Evolutionary conservation across 1,284 basidiomycete genomes (phyloP).

Genomic region (Heimioporus retisporus): DNA sequence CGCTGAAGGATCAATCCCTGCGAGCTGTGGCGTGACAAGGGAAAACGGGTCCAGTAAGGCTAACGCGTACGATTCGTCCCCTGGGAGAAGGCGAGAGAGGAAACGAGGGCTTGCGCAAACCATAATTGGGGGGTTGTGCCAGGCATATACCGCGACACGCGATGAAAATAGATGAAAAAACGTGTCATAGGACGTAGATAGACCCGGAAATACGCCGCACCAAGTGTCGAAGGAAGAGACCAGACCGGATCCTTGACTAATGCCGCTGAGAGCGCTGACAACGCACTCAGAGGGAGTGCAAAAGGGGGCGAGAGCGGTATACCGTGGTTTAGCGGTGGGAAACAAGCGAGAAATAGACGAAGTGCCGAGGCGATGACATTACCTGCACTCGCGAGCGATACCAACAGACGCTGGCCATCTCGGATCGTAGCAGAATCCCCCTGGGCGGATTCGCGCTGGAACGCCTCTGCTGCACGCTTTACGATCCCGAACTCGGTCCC

Average conservation of each 20-base stretch:
- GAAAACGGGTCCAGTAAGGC: slow-evolving; percentile 29
- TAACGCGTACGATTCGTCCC: slow-evolving; percentile 64
- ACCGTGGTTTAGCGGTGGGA: slow-evolving; percentile 52
- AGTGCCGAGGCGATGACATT: slow-evolving; percentile 58
- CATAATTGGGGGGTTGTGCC: slow-evolving; percentile 65
- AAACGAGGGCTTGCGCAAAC: slow-evolving; percentile 72
- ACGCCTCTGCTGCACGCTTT: slow-evolving; percentile 20
- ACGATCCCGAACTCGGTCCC: slow-evolving; percentile 44
- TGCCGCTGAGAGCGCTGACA: slow-evolving; percentile 63
- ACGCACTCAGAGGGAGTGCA: slow-evolving; percentile 61
- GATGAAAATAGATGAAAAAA: slow-evolving; percentile 65
- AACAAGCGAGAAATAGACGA: slow-evolving; percentile 72
- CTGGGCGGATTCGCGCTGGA: slow-evolving; percentile 20
- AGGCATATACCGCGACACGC: slow-evolving; percentile 64
- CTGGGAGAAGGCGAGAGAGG: slow-evolving; percentile 64
- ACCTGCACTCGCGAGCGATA: slow-evolving; percentile 17
- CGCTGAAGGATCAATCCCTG: slow-evolving; percentile 14
- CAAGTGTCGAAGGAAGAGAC: slow-evolving; percentile 41
- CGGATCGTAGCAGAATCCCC: background rate
- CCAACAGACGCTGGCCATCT: slow-evolving; percentile 19
- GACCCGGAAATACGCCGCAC: slow-evolving; percentile 36
- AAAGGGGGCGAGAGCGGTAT: slow-evolving; percentile 59
- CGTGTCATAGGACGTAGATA: slow-evolving; percentile 62
- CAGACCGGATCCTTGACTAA: slow-evolving; percentile 63
- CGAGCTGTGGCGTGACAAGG: slow-evolving; percentile 31